Evolutionary conservation across 2,329 filamentous ascomycete genomes (phyloP), one percentile per base, ranked within the genome.

Genomic region (Lachnellula occidentalis): DNA sequence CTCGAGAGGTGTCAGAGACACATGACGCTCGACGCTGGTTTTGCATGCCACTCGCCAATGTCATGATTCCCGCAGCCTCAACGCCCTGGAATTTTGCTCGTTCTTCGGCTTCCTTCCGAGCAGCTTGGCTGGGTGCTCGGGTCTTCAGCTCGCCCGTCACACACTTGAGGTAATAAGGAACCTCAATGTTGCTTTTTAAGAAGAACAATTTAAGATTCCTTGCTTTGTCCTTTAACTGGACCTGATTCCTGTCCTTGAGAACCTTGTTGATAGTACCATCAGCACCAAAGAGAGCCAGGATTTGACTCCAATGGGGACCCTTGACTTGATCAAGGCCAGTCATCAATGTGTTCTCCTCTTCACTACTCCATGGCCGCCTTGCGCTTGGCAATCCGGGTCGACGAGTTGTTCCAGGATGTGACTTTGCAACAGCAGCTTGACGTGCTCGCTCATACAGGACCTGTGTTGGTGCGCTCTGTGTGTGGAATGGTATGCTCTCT

Each of bases 231-330:
- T 96, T 96, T 12, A 95, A 77, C 68, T 95, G 91, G 0, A 96
- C 91, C 67, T 96, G 90, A 45, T 91, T 95, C 34, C 90, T 81
- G 67, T 95, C 91, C 63, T 92, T 92, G 19, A 95, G 77, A 22
- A 92, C 87, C 63, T 92, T 87, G 46, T 85, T 92, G 22, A 92
- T 82, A 0, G 86, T 87, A 5, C 91, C 91, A 42, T 86, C 87
- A 0, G 83, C 80, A 0, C 91, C 91, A 67, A 92, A 95, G 42
- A 95, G 79, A 1, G 86, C 86, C 12, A 96, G 76, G 46, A 96
- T 96, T 67, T 95, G 90, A 62, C 88, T 92, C 91, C 91, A 96
- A 66, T 96, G 90, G 17, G 91, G 91, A 0, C 91, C 91, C 67
- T 92, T 91, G 46, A 96, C 91, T 68, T 87, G 83, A 66, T 95